Evolutionary conservation across 2,329 filamentous ascomycete species (phyloP).

Genomic region (Verticillium albo-atrum): DNA sequence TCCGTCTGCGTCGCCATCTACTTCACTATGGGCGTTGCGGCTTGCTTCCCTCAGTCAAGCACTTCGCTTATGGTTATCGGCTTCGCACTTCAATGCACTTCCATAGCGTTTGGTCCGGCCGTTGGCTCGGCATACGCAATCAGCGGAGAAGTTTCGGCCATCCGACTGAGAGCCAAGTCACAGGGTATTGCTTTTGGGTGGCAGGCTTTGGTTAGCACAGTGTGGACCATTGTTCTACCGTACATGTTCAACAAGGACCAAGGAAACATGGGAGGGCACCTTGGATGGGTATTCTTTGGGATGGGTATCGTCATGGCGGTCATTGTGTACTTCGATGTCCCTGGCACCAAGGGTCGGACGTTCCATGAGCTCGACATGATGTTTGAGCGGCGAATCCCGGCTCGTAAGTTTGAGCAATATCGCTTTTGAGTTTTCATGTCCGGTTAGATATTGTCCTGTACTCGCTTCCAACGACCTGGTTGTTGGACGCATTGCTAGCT

Average conservation of each 20-base stretch:
- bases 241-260: constrained; percentile 23
- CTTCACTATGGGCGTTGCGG: constrained; percentile 16
- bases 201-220: constrained; percentile 7
- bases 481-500: too few relatives aligned
- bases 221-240: constrained; percentile 18
- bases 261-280: constrained; percentile 32
- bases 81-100: constrained; percentile 12
- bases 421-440: background rate
- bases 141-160: constrained; percentile 8
- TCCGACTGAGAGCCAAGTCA: constrained; percentile 9
- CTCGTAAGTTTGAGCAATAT: constrained; percentile 4
- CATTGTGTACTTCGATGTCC: constrained; percentile 22
- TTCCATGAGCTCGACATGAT: constrained; percentile 25
- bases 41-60: constrained; percentile 8
- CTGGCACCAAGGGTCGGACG: constrained; percentile 21
- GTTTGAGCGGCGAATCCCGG: constrained; percentile 10
- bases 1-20: constrained; percentile 11
- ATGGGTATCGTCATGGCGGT: constrained; percentile 20
- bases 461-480: too few relatives aligned
- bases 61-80: constrained; percentile 13
- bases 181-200: constrained; percentile 8
- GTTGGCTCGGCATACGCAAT: constrained; percentile 13
- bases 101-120: constrained; percentile 14
- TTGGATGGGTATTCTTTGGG: constrained; percentile 33
- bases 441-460: too few relatives aligned